Base-by-base conservation (phyloP, 1,284 basidiomycete genomes). In the Sporisorium reilianum region DNA sequence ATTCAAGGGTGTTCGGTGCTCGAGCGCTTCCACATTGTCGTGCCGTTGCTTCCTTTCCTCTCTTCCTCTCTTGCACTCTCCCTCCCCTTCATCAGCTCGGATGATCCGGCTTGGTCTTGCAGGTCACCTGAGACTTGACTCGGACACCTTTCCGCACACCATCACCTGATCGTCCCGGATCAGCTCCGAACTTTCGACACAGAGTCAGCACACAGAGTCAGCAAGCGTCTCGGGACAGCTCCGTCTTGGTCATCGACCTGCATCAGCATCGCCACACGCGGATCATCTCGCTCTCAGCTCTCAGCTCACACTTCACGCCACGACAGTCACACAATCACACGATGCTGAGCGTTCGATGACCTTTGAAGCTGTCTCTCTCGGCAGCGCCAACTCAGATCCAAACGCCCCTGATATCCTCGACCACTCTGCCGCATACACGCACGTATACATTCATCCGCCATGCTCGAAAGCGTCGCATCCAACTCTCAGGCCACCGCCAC, bases 391-490 rank as follows among this genome's bases (percentile, higher is more conserved):
- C 22, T 8, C 12, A n/a, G 20, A 25, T 23, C 30, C 30, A n/a
- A 46, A 28, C 25, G 26, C 46, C 26, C 46, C 12, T 30, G 28
- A 48, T 28, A 30, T 20, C 5, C 32, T 45, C n/a, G 28, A 26
- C 20, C 20, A 9, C 30, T 36, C 23, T 16, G 20, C 46, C 23
- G 36, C 55, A 49, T 32, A 28, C 41, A 22, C 8, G 8, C 42
- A 11, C 41, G 4, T 18, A 38, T 18, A 38, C 36, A 12, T 9
- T 28, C 1, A 18, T 16, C n/a, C 57, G 28, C 11, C 45, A 63
- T 58, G 65, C 51, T 63, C 20, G 25, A 44, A 12, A 41, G 32
- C 55, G 20, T 68, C 45, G 20, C 50, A 6, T 40, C 51, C 28
- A 45, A 36, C 20, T 42, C 38, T 26, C 65, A 34, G 16, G 56